Percentiles rank a stretch among this genome's conserved stretches.
These are phyloP conservation scores for Hypoxylon fragiforme DNA, from an alignment of 495 filamentous ascomycete species.

Conservation along the genomic window DNA sequence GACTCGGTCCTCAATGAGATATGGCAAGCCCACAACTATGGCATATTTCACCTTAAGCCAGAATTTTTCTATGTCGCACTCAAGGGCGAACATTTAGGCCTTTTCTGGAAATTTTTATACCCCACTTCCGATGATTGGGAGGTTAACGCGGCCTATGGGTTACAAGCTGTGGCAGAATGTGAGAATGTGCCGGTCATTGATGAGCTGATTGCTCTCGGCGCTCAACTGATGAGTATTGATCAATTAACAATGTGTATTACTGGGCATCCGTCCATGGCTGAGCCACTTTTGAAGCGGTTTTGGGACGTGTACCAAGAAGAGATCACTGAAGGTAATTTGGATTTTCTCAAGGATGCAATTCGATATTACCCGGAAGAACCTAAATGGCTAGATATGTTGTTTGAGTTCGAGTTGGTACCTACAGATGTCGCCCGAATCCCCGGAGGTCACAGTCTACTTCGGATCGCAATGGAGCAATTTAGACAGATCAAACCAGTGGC, in stretches of 20 bases:
- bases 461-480: background rate
- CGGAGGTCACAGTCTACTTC: background rate
- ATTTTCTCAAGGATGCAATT: background rate
- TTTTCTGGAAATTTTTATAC: background rate
- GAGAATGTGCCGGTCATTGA: conserved; percentile 1
- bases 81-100: background rate
- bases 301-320: background rate
- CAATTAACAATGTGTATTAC: background rate
- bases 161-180: background rate
- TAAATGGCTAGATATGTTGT: conserved; percentile 1
- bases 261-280: background rate
- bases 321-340: background rate
- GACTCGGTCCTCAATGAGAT: conserved; percentile 3
- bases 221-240: background rate
- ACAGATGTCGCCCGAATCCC: background rate
- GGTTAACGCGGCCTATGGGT: background rate
- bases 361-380: background rate
- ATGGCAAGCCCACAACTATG: background rate
- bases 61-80: background rate
- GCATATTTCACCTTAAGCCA: background rate
- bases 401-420: background rate
- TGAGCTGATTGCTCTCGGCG: background rate
- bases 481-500: too few relatives aligned
- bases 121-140: background rate
- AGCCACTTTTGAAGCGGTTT: conserved; percentile 2